Percentiles rank a stretch among this genome's conserved stretches.
Conservation (phyloP, 192 early-diverging fungal species). For the Coemansia sp. region DNA sequence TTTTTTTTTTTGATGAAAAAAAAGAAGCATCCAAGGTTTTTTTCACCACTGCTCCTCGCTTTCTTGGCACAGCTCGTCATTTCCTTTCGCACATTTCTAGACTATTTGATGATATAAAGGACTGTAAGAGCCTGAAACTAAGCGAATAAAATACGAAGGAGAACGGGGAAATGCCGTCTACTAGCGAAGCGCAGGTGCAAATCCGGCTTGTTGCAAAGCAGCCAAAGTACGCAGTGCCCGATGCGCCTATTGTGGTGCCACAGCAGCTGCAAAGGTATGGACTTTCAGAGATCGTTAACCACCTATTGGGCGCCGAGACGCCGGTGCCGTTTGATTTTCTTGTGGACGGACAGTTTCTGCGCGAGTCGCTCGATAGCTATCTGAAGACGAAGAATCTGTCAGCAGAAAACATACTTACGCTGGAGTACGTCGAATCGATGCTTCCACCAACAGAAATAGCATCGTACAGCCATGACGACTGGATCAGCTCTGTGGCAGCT, state of each 20-base stretch:
- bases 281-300: conserved; percentile 93
- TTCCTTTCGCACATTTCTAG: neutral
- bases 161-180: conserved; percentile 27
- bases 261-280: conserved; percentile 81
- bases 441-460: conserved; percentile 78
- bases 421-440: conserved; percentile 93
- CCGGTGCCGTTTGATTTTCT: conserved; percentile 92
- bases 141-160: neutral
- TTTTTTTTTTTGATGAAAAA: too few relatives aligned
- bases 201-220: conserved; percentile 82
- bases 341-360: conserved; percentile 86
- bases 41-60: neutral
- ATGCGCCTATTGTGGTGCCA: conserved; percentile 85
- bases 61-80: neutral
- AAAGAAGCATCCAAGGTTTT: neutral
- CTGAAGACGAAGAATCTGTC: conserved; percentile 59
- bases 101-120: neutral
- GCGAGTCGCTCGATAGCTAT: conserved; percentile 71
- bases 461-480: conserved; percentile 89
- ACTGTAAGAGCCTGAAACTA: neutral
- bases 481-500: conserved; percentile 76
- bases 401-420: conserved; percentile 75
- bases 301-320: conserved; percentile 62
- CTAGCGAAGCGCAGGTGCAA: conserved; percentile 66
- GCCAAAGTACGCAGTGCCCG: conserved; percentile 70